phyloP scores from a whole-genome alignment of 441 rosid genomes.

The Pelargonium citronellum region DNA sequence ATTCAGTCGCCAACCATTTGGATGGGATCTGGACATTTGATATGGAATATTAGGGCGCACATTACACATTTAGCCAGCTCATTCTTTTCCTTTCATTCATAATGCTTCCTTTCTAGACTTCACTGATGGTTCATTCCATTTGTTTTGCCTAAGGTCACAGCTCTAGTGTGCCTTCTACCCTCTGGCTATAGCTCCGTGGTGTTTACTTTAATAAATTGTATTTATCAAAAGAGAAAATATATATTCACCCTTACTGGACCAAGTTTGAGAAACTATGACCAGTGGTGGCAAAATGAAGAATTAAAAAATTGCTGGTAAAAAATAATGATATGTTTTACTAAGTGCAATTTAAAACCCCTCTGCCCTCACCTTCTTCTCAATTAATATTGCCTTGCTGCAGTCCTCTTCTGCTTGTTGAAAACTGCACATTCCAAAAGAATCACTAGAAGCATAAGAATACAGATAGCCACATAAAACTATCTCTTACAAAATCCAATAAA shows the following conservation, averaged over 20 bases:
- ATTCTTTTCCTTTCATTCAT: too few species aligned
- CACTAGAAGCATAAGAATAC: neutral
- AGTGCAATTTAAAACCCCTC: neutral
- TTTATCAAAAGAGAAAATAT: too few species aligned
- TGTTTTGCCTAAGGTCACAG: too few species aligned
- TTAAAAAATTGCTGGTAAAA: neutral
- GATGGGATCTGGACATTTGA: neutral
- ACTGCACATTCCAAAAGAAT: conserved; percentile 37
- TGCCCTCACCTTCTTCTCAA: conserved; percentile 67
- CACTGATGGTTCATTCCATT: too few species aligned
- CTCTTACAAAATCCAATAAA: conserved; percentile 10
- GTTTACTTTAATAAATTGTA: too few species aligned
- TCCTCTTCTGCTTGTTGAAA: conserved; percentile 89
- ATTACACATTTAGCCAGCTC: too few species aligned
- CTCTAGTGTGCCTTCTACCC: too few species aligned
- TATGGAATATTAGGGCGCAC: neutral
- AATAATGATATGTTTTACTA: neutral
- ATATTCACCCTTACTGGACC: too few species aligned
- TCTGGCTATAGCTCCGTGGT: too few species aligned
- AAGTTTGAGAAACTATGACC: neutral
- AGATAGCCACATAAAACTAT: conserved; percentile 10
- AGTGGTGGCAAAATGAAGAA: neutral
- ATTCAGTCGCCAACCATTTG: neutral
- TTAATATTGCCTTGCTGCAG: conserved; percentile 62
- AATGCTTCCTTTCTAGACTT: too few species aligned